Percentiles rank a stretch among this genome's conserved stretches.
Conservation (phyloP, 768 basidiomycete species). For the Trametes maxima region DNA sequence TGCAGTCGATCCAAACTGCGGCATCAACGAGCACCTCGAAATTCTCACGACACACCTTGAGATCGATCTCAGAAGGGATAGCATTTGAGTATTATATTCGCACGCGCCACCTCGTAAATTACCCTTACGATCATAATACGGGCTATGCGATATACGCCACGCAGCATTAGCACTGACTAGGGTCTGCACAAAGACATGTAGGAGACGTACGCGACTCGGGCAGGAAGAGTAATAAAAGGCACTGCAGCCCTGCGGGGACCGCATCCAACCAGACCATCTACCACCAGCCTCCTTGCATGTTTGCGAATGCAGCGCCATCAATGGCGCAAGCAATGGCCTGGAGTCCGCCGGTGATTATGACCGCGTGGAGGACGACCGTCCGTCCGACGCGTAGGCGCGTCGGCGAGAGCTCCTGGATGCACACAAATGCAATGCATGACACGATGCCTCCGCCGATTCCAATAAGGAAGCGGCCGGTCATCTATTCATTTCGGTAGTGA, state of each 20-base stretch:
- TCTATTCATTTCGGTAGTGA: conserved; percentile 37
- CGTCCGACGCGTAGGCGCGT: conserved; percentile 71
- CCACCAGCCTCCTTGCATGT: conserved; percentile 67
- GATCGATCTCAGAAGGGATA: conserved; percentile 61
- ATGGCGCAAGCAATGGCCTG: conserved; percentile 81
- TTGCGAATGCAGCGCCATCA: conserved; percentile 66
- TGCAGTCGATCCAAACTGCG: neutral
- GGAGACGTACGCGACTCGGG: conserved; percentile 73
- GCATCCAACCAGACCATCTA: conserved; percentile 84
- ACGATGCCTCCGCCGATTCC: conserved; percentile 76
- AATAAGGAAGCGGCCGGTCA: conserved; percentile 73
- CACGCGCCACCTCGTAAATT: conserved; percentile 49
- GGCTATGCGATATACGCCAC: too few relatives aligned
- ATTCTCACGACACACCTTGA: conserved; percentile 58
- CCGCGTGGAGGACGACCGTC: conserved; percentile 84
- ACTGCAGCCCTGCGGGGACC: conserved; percentile 66
- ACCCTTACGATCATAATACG: conserved; percentile 68
- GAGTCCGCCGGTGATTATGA: conserved; percentile 78
- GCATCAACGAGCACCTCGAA: neutral
- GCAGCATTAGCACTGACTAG: neutral
- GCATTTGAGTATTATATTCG: conserved; percentile 67
- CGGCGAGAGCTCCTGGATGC: too few relatives aligned
- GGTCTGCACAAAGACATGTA: neutral
- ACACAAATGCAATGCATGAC: conserved; percentile 76
- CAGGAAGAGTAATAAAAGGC: conserved; percentile 59